phyloP scores from a whole-genome alignment of 495 filamentous ascomycete genomes.

The Daldinia concentrica region DNA sequence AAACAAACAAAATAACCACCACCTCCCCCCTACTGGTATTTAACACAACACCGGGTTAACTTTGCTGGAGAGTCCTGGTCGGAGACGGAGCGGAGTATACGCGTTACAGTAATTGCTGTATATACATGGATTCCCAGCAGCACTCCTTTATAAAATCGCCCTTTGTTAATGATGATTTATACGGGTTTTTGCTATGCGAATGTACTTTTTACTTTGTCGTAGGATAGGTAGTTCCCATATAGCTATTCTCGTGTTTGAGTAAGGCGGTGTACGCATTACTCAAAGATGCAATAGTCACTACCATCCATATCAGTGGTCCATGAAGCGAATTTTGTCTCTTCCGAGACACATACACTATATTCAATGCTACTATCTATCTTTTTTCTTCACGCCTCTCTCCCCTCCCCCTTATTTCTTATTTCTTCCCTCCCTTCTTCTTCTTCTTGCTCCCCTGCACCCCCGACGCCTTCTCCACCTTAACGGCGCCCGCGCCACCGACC shows the following conservation, averaged over 20 bases:
- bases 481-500: conserved; percentile 67
- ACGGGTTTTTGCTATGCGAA: not conserved
- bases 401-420: conserved; percentile 61
- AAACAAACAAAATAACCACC: conserved; percentile 6
- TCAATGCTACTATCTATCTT: conserved; percentile 1
- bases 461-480: conserved; percentile 65
- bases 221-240: not conserved
- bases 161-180: conserved; percentile 1
- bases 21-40: conserved; percentile 4
- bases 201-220: not conserved
- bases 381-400: not conserved
- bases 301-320: not conserved
- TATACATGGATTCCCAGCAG: conserved; percentile 34
- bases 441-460: conserved; percentile 67
- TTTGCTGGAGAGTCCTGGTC: conserved; percentile 14
- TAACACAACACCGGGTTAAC: conserved; percentile 8
- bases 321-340: not conserved
- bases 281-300: not conserved
- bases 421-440: conserved; percentile 70
- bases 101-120: conserved; percentile 25
- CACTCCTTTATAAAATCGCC: conserved; percentile 18
- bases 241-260: not conserved
- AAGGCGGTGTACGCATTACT: not conserved
- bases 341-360: not conserved
- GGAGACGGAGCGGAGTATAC: conserved; percentile 2